A percentile compares a stretch with the other conserved stretches of the same genome.
phyloP scores from a whole-genome alignment of 331 rosid species.

The Telfairia occidentalis region DNA sequence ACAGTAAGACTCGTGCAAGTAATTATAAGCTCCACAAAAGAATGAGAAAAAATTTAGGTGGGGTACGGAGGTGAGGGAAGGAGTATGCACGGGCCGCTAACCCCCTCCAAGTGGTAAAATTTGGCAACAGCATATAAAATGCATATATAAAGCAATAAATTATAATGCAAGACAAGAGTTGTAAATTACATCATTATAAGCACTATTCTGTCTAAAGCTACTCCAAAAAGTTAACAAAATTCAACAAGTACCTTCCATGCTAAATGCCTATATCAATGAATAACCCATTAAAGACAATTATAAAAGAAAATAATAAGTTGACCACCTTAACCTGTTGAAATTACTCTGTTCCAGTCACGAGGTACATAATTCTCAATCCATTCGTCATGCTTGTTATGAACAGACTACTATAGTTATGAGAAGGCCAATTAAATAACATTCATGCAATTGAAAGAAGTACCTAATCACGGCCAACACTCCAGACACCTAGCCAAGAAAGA shows the following conservation, averaged over 20 bases:
- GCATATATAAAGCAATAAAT: not conserved
- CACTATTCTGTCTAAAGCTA: too few relatives aligned
- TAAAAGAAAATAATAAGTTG: too few relatives aligned
- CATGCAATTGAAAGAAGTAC: not conserved
- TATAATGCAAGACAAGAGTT: too few relatives aligned
- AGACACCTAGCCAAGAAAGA: not conserved
- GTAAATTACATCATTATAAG: too few relatives aligned
- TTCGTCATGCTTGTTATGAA: not conserved
- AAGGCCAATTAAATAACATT: constrained; percentile 2
- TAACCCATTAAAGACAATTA: too few relatives aligned
- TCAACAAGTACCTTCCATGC: too few relatives aligned
- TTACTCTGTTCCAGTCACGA: not conserved
- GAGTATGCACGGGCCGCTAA: not conserved
- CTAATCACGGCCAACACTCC: not conserved
- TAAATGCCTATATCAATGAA: too few relatives aligned
- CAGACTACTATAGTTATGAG: not conserved
- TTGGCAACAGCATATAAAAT: not conserved
- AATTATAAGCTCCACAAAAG: not conserved
- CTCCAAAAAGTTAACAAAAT: too few relatives aligned
- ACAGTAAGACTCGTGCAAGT: not conserved
- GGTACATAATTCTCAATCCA: not conserved
- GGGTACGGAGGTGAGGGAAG: not conserved
- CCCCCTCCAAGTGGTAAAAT: not conserved
- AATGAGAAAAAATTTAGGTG: not conserved
- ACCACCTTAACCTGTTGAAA: not conserved